Evolutionary conservation across 768 basidiomycete species (phyloP), one percentile per base, ranked within the genome.

Genomic region (Rhodocollybia butyracea): DNA sequence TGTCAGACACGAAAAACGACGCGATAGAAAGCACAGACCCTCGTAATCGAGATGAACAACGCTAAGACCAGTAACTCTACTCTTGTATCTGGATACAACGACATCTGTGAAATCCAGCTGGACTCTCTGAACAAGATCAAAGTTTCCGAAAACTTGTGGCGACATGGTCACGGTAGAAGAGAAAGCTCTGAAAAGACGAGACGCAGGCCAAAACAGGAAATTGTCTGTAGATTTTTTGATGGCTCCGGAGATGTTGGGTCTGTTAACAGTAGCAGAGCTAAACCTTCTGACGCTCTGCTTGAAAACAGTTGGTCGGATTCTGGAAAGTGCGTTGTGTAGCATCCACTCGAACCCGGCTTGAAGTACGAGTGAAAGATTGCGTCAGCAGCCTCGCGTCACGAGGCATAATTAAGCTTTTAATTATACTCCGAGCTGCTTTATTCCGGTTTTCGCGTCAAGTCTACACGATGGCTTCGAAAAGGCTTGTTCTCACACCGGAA

Each of bases 21-120:
- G 57, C 50, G 27, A 55, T 40, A n/a, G 26, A 41, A 56, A 12
- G 47, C 39, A 61, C 75, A 61, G 61, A 88, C 92, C 91, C 66
- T 94, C 86, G 67, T 94, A 93, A 68, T 94, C 90, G 17, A 96
- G 78, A 72, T 97, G 91, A 31, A 97, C 89, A 15, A 98, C 82
- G 24, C 83, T 89, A 56, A 98, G 72, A n/a, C 95, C 95, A 29
- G 92, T 93, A 47, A 81, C 79, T 58, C 88, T 79, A 61, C 92
- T 95, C 64, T 82, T 80, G 91, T 93, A 97, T 71, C 94, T 96
- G 8, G 89, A 90, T 41, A 96, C 77, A 17, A 76, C 76, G 39
- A 95, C 83, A 57, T 94, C 91, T 10, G 88, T 86, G 60, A 84
- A 93, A 60, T 87, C 85, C 42, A 94, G 75, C 63, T 88, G 84